These are phyloP conservation scores for Petrea volubilis DNA, from an alignment of 257 asterid species.

Conservation along the genomic window DNA sequence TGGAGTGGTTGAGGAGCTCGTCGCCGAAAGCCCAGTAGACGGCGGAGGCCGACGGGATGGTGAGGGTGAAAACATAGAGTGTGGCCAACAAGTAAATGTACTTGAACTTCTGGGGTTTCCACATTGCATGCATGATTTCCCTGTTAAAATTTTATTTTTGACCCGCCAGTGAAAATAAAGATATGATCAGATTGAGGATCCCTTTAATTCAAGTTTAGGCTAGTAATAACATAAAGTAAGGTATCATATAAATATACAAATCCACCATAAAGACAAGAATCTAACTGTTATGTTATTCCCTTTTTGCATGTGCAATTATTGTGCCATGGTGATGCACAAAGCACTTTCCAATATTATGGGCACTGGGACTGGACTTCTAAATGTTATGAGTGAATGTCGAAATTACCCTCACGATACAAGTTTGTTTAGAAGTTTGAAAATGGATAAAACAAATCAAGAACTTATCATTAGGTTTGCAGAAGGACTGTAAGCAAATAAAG, in stretches of 20 bases:
- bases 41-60: conserved; percentile 78
- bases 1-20: conserved; percentile 65
- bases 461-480: too few relatives aligned
- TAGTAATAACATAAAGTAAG: too few relatives aligned
- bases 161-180: background rate
- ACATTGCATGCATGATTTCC: conserved; percentile 95
- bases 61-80: conserved; percentile 76
- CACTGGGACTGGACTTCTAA: conserved; percentile 20
- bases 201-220: background rate
- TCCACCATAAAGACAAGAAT: conserved; percentile 28
- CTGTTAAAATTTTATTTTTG: conserved; percentile 34
- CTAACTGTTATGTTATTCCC: conserved; percentile 14
- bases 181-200: background rate
- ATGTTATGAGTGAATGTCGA: background rate
- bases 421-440: background rate
- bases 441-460: too few relatives aligned
- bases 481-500: too few relatives aligned
- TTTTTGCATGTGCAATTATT: conserved; percentile 36
- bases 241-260: background rate
- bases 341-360: conserved; percentile 32
- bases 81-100: conserved; percentile 73
- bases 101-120: conserved; percentile 90
- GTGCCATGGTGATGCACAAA: conserved; percentile 10
- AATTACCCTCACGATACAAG: conserved; percentile 21
- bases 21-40: conserved; percentile 92